Percentiles rank a stretch among this genome's conserved stretches.
These are phyloP conservation scores for Ustilago hordei DNA, from an alignment of 1,284 basidiomycete genomes.

Conservation along the genomic window DNA sequence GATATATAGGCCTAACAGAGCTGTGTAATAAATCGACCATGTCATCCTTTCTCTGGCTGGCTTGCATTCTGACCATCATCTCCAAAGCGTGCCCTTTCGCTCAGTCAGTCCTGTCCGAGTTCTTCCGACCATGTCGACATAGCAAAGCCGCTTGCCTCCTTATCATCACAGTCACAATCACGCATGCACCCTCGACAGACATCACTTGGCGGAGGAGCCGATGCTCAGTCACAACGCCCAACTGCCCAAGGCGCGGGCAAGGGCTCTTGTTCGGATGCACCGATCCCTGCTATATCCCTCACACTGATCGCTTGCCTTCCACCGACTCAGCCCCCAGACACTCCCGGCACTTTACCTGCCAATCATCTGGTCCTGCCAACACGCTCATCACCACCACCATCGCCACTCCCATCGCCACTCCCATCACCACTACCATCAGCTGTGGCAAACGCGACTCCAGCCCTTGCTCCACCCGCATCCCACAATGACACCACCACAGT, in stretches of 20 bases:
- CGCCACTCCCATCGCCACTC: not conserved
- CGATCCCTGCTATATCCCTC: conserved; percentile 22
- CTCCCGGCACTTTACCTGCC: not conserved
- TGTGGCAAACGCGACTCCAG: no score
- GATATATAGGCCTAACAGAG: no score
- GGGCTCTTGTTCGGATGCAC: not conserved
- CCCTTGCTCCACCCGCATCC: not conserved
- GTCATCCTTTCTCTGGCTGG: no score
- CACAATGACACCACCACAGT: no score
- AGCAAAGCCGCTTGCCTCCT: conserved; percentile 2
- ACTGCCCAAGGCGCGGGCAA: not conserved
- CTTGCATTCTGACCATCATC: no score
- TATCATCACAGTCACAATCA: not conserved
- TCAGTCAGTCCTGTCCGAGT: not conserved
- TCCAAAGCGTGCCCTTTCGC: no score
- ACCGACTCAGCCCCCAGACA: conserved; percentile 1
- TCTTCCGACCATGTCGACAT: conserved; percentile 9
- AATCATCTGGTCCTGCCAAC: not conserved
- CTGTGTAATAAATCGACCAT: no score
- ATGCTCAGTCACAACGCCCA: not conserved
- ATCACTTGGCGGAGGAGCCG: conserved; percentile 3
- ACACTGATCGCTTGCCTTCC: conserved; percentile 8
- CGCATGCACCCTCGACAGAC: conserved; percentile 12
- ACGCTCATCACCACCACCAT: not conserved
- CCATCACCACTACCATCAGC: conserved; percentile 3